Evolutionary conservation across 1,284 basidiomycete species (phyloP).

Genomic region (Heterobasidion irregulare): DNA sequence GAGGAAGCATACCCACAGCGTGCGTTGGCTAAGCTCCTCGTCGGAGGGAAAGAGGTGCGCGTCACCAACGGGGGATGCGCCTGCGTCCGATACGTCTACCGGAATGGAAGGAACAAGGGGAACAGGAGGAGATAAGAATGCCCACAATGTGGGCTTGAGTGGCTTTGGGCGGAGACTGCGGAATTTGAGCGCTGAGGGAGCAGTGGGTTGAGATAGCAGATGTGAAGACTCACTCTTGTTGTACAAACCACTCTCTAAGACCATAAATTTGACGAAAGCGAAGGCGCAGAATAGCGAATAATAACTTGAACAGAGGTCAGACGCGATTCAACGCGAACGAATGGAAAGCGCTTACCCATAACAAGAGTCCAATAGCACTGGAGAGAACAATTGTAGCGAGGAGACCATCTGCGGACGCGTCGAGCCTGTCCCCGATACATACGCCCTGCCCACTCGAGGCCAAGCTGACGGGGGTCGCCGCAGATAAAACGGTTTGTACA

Average conservation of each 20-base stretch:
- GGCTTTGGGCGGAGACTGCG: slow-evolving; percentile 56
- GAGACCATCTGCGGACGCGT: slow-evolving; percentile 55
- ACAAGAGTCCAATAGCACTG: slow-evolving; percentile 44
- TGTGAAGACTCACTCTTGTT: slow-evolving; percentile 46
- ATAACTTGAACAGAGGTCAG: slow-evolving; percentile 30
- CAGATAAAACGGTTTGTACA: slow-evolving; percentile 1
- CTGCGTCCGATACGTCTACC: slow-evolving; percentile 44
- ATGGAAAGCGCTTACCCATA: slow-evolving; percentile 49
- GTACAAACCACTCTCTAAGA: slow-evolving; percentile 67
- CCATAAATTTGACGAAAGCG: slow-evolving; percentile 63
- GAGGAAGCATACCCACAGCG: slow-evolving; percentile 55
- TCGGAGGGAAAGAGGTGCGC: slow-evolving; percentile 61
- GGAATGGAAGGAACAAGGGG: slow-evolving; percentile 56
- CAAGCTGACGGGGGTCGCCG: background rate
- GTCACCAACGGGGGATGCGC: slow-evolving; percentile 38
- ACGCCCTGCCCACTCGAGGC: slow-evolving; percentile 29
- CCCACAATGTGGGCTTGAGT: slow-evolving; percentile 46
- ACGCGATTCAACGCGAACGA: background rate
- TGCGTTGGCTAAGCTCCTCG: slow-evolving; percentile 60
- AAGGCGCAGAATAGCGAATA: slow-evolving; percentile 60
- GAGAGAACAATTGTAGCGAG: slow-evolving; percentile 50
- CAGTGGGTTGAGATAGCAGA: background rate
- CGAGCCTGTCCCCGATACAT: slow-evolving; percentile 58
- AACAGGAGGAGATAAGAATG: slow-evolving; percentile 62
- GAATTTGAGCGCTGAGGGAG: slow-evolving; percentile 6